Percentiles rank a stretch among this genome's conserved stretches.
phyloP scores from a whole-genome alignment of 495 filamentous ascomycete species.

The Clohesyomyces aquaticus region DNA sequence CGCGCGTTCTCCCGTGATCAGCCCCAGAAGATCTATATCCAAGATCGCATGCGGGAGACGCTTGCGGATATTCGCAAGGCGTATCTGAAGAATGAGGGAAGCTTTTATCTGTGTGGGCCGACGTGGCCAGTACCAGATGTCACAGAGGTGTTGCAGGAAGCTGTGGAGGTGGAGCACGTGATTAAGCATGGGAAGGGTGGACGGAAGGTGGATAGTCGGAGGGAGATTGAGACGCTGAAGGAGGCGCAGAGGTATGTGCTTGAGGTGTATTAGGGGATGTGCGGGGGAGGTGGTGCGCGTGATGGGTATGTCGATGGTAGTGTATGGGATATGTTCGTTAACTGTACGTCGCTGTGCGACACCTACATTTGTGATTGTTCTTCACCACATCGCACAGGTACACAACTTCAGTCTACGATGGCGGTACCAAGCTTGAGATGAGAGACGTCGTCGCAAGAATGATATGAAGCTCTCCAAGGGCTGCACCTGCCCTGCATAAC shows the following conservation, averaged over 20 bases:
- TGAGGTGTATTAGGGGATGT: slow-evolving; percentile 77
- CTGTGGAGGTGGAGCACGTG: slow-evolving; percentile 78
- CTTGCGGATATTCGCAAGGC: slow-evolving; percentile 84
- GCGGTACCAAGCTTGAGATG: no score
- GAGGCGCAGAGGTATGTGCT: slow-evolving; percentile 91
- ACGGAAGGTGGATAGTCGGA: slow-evolving; percentile 82
- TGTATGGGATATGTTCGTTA: no score
- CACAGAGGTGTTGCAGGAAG: slow-evolving; percentile 89
- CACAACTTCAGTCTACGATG: no score
- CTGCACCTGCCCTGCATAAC: no score
- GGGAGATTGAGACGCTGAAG: slow-evolving; percentile 96
- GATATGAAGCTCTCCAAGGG: no score
- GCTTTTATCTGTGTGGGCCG: slow-evolving; percentile 95
- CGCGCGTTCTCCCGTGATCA: slow-evolving; percentile 96
- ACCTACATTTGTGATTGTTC: no score
- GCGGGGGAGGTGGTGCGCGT: no score
- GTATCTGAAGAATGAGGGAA: slow-evolving; percentile 84
- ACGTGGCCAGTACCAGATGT: slow-evolving; percentile 99
- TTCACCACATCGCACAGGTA: no score
- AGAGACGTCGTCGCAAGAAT: no score
- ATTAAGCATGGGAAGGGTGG: slow-evolving; percentile 49
- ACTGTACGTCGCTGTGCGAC: no score
- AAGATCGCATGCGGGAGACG: slow-evolving; percentile 93
- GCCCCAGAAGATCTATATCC: slow-evolving; percentile 98
- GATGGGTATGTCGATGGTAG: no score